Base-by-base conservation (phyloP, 164 flowering plant species). In the Aristolochia fimbriata region DNA sequence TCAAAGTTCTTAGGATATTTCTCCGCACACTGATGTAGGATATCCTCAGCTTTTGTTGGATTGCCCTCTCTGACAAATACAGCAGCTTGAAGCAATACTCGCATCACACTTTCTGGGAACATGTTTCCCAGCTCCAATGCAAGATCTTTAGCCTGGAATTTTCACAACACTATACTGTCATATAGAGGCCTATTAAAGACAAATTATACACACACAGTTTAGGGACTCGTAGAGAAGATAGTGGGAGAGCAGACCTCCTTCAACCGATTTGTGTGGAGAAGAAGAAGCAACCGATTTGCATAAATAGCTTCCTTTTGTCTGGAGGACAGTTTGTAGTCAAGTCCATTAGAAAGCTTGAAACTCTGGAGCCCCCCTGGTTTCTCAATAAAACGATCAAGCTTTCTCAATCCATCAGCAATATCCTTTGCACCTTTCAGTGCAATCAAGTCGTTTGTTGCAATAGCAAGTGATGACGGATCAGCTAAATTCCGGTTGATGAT, bases 51-150 rank as follows among this genome's bases (percentile, higher is more conserved):
- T 70, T 60, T 86, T 46, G 80, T 85, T 2, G 80, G 83, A 72
- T 90, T 90, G 74, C 88, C 90, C 66, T 86, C 96, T 76, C 88
- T 81, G 30, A 88, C 94, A 55, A 80, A 73, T 5, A 93, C 83
- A 16, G 96, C 88, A 64, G 96, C 90, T 76, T 93, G 87, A 76
- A 93, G 96, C 68, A 93, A 73, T 55, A 71, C 68, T 8, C 89
- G 91, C 67, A 65, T 70, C 70, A 81, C 74, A 69, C 86, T 84
- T 37, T 78, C 80, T 23, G 82, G 80, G 69, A 84, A 86, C 83
- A 84, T 75, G 63, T 65, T 76, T 4, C 70, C 74, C 67, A 87
- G 70, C 2, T 73, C 73, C 69, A 83, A 70, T 64, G 79, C 96
- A 68, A 90, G 85, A 72, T 90, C 97, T 61, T 88, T 84, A 45